These are phyloP conservation scores for Aureobasidium sp. DNA, from an alignment of 2,329 filamentous ascomycete species.

Conservation along the genomic window DNA sequence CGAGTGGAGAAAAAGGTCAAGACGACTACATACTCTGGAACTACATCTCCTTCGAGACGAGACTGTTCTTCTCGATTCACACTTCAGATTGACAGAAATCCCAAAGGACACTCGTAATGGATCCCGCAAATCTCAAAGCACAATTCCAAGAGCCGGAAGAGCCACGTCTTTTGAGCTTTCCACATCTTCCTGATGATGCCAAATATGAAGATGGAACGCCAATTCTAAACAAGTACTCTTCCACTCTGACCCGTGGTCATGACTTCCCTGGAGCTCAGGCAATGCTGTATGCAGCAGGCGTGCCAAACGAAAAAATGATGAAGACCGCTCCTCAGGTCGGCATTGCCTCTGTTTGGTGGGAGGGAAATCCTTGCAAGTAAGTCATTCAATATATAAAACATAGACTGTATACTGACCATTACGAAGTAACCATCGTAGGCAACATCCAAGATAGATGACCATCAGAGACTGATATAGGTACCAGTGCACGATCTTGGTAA, in stretches of 20 bases:
- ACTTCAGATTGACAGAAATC: background rate
- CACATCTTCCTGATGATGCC: conserved; percentile 43
- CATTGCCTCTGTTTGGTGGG: conserved; percentile 91
- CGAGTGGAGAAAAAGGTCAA: background rate
- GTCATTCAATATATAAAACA: conserved; percentile 24
- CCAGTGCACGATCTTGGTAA: conserved; percentile 77
- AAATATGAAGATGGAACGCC: conserved; percentile 44
- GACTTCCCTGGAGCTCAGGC: conserved; percentile 90
- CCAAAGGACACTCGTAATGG: conserved; percentile 20
- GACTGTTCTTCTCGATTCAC: background rate
- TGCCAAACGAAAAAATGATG: conserved; percentile 76
- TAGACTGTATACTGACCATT: background rate
- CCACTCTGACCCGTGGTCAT: conserved; percentile 72
- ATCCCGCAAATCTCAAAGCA: conserved; percentile 27
- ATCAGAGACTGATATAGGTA: conserved; percentile 6
- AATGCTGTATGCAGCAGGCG: conserved; percentile 90
- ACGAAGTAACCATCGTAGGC: conserved; percentile 43
- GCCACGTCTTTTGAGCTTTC: conserved; percentile 49
- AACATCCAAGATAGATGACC: background rate
- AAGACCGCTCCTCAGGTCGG: conserved; percentile 86
- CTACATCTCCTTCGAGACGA: background rate
- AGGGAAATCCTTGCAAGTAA: conserved; percentile 92
- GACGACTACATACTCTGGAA: background rate
- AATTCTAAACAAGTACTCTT: conserved; percentile 79
- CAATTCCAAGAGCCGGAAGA: conserved; percentile 31